These are phyloP conservation scores for Glebionis coronaria DNA, from an alignment of 129 eudicot genomes.

Conservation along the genomic window DNA sequence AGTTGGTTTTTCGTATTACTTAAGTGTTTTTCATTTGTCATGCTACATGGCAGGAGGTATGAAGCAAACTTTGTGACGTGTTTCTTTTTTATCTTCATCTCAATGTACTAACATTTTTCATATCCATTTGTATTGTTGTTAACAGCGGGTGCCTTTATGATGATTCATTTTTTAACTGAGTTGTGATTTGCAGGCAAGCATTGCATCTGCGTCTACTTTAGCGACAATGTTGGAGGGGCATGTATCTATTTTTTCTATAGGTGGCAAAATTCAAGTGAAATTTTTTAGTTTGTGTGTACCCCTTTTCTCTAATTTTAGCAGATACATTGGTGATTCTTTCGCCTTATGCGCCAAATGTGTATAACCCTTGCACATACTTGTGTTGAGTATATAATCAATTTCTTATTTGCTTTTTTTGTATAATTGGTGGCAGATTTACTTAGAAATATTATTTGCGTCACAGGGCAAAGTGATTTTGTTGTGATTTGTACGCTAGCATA, in stretches of 20 bases:
- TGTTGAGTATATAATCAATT: too few species aligned
- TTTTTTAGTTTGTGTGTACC: too few species aligned
- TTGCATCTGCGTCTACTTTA: conserved; percentile 78
- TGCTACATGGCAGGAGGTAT: conserved; percentile 56
- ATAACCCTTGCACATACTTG: too few species aligned
- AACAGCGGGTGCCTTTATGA: not conserved
- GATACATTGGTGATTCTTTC: too few species aligned
- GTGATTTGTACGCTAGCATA: too few species aligned
- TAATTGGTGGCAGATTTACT: too few species aligned
- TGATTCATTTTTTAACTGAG: not conserved
- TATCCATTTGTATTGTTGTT: conserved; percentile 9
- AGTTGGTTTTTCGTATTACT: not conserved
- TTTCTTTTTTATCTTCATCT: conserved; percentile 82
- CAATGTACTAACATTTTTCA: conserved; percentile 43
- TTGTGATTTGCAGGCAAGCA: conserved; percentile 52
- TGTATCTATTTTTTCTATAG: conserved; percentile 62
- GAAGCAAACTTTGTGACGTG: conserved; percentile 89
- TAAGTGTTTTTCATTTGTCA: conserved; percentile 3
- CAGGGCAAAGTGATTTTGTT: too few species aligned
- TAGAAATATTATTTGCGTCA: too few species aligned
- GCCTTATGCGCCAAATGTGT: too few species aligned
- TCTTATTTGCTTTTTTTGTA: too few species aligned
- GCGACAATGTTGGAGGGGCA: conserved; percentile 84
- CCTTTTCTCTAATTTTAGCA: too few species aligned
- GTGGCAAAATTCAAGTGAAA: too few species aligned